Percentiles rank a stretch among this genome's conserved stretches.
These are phyloP conservation scores for Suillus weaverae DNA, from an alignment of 768 basidiomycete species.

Conservation along the genomic window DNA sequence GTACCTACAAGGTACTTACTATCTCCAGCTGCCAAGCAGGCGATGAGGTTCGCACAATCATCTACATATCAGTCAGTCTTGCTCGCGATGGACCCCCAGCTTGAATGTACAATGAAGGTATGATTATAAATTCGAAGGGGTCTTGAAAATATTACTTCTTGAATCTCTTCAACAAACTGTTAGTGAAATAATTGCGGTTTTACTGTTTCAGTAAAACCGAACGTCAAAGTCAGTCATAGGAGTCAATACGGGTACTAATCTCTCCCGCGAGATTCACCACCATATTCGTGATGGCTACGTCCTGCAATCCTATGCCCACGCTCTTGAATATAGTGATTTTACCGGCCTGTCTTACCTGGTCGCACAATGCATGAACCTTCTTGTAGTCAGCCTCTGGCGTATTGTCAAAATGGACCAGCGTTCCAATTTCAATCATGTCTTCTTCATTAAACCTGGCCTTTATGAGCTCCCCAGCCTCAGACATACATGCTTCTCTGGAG, in stretches of 20 bases:
- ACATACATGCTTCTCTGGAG: slow-evolving; percentile 64
- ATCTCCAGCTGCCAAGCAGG: neutral
- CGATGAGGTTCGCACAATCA: neutral
- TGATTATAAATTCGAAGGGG: neutral
- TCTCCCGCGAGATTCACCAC: slow-evolving; percentile 63
- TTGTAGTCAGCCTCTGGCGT: slow-evolving; percentile 9
- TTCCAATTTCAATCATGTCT: slow-evolving; percentile 68
- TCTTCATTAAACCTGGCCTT: slow-evolving; percentile 40
- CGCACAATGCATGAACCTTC: slow-evolving; percentile 13
- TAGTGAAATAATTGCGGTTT: neutral
- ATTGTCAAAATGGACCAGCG: slow-evolving; percentile 40
- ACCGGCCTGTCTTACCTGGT: slow-evolving; percentile 29
- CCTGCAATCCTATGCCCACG: slow-evolving; percentile 86
- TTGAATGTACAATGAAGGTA: neutral
- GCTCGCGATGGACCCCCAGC: neutral
- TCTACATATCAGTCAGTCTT: neutral
- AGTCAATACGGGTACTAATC: slow-evolving; percentile 49
- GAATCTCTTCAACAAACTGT: neutral
- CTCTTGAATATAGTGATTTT: slow-evolving; percentile 83
- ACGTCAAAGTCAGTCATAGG: slow-evolving; percentile 40
- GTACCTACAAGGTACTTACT: neutral
- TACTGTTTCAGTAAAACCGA: neutral
- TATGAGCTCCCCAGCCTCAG: slow-evolving; percentile 84
- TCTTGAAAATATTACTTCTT: neutral
- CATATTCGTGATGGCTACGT: slow-evolving; percentile 75